phyloP scores from a whole-genome alignment of 1,284 basidiomycete species.

The Irpex rosettiformis region DNA sequence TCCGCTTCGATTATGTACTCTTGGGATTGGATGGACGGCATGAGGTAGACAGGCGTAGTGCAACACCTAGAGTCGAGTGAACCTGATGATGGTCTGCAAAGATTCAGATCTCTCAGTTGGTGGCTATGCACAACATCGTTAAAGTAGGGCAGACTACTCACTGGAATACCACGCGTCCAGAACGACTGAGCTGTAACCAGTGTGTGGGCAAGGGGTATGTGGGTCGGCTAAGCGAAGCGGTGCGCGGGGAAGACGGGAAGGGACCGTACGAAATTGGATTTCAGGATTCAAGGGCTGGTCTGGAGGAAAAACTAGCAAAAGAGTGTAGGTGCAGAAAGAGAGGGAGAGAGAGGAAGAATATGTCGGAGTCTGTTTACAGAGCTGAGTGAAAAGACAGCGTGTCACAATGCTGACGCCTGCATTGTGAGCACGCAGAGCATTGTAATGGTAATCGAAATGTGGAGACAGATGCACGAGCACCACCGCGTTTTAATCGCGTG shows the following conservation, averaged over 20 bases:
- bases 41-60: not conserved
- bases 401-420: not conserved
- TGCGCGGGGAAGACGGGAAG: not conserved
- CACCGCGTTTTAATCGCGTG: conserved; percentile 9
- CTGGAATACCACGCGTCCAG: not conserved
- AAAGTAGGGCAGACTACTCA: not conserved
- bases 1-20: conserved; percentile 28
- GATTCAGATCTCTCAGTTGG: not conserved
- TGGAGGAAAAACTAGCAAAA: not conserved
- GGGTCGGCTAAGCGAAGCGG: not conserved
- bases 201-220: not conserved
- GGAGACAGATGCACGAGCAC: not conserved
- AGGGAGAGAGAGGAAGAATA: not conserved
- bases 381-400: not conserved
- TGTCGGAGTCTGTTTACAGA: not conserved
- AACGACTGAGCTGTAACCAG: not conserved
- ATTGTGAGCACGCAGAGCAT: not conserved
- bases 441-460: not conserved
- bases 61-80: not conserved
- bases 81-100: not conserved
- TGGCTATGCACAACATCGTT: not conserved
- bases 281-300: conserved; percentile 1
- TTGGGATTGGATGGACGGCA: not conserved
- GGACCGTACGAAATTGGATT: not conserved
- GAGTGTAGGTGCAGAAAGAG: not conserved